phyloP scores from a whole-genome alignment of 2,329 filamentous ascomycete genomes.

The Aphanocladium album region DNA sequence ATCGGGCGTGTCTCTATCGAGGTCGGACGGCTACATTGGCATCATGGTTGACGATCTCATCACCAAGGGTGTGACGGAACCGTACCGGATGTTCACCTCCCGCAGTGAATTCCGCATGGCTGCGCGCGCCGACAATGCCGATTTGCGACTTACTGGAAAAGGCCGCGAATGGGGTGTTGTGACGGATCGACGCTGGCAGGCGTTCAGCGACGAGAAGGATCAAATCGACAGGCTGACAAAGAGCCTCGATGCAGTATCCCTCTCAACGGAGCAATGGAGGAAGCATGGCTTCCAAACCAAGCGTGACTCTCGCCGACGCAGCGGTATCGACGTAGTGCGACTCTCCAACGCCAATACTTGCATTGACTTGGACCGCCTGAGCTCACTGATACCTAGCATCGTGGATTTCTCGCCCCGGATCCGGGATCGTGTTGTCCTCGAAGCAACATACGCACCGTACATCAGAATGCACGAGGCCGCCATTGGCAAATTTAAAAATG shows the following conservation, averaged over 20 bases:
- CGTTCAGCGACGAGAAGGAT: conserved; percentile 58
- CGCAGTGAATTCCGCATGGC: conserved; percentile 94
- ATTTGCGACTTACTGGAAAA: conserved; percentile 74
- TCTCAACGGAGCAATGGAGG: conserved; percentile 63
- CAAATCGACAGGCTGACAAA: conserved; percentile 63
- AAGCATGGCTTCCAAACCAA: conserved; percentile 64
- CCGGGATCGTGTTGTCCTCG: conserved; percentile 67
- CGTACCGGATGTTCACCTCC: conserved; percentile 97
- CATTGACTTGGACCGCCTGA: conserved; percentile 48
- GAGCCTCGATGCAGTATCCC: conserved; percentile 52
- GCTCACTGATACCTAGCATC: conserved; percentile 52
- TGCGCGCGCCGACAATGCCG: conserved; percentile 88
- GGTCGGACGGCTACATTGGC: conserved; percentile 92
- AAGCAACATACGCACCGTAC: conserved; percentile 83
- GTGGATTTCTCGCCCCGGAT: conserved; percentile 52
- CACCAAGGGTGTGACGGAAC: conserved; percentile 94
- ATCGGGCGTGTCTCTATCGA: conserved; percentile 61
- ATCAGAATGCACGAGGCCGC: conserved; percentile 65
- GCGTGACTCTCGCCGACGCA: conserved; percentile 60
- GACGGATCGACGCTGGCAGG: conserved; percentile 69
- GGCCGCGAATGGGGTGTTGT: conserved; percentile 75
- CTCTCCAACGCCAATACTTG: conserved; percentile 49
- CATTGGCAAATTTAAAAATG: conserved; percentile 63
- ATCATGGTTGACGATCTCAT: conserved; percentile 98
- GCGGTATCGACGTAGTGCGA: conserved; percentile 75